A percentile compares a stretch with the other conserved stretches of the same genome.
phyloP scores from a whole-genome alignment of 495 filamentous ascomycete species.

The Lasiosphaeria hispida region DNA sequence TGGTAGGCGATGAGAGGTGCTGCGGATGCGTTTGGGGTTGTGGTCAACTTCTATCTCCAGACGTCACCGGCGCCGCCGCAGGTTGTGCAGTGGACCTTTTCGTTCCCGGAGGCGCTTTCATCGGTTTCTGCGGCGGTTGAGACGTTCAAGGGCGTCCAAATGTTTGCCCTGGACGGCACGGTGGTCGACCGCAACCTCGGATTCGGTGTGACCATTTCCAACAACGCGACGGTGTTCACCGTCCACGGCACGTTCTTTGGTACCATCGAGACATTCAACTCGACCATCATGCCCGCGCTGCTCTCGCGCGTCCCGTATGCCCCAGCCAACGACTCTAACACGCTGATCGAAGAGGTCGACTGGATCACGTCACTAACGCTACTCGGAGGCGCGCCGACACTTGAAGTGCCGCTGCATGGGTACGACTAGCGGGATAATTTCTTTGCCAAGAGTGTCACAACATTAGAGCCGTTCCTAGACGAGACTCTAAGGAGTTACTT shows the following conservation, averaged over 20 bases:
- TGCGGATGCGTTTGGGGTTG: slow-evolving; percentile 58
- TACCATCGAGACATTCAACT: slow-evolving; percentile 4
- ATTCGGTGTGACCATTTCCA: slow-evolving; percentile 7
- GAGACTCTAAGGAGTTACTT: slow-evolving; percentile 11
- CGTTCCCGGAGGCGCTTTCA: slow-evolving; percentile 4
- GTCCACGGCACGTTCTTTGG: slow-evolving; percentile 20
- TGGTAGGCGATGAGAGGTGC: slow-evolving; percentile 56
- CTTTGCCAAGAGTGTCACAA: slow-evolving; percentile 23
- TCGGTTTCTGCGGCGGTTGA: not conserved
- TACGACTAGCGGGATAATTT: slow-evolving; percentile 16
- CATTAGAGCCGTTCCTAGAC: slow-evolving; percentile 2
- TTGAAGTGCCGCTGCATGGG: slow-evolving; percentile 12
- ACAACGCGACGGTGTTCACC: slow-evolving; percentile 6
- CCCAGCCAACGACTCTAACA: not conserved
- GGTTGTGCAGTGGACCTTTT: slow-evolving; percentile 39
- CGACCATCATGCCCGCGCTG: slow-evolving; percentile 11
- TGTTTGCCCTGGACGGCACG: slow-evolving; percentile 10
- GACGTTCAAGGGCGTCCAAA: slow-evolving; percentile 9
- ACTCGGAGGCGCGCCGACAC: slow-evolving; percentile 1
- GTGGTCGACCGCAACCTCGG: slow-evolving; percentile 17
- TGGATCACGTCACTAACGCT: slow-evolving; percentile 16
- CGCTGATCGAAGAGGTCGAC: not conserved
- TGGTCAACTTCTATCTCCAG: slow-evolving; percentile 52
- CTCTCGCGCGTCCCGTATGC: not conserved
- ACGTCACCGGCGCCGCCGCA: slow-evolving; percentile 48